Conservation (phyloP, 2,329 filamentous ascomycete genomes). For the Phialophora verrucosa region DNA sequence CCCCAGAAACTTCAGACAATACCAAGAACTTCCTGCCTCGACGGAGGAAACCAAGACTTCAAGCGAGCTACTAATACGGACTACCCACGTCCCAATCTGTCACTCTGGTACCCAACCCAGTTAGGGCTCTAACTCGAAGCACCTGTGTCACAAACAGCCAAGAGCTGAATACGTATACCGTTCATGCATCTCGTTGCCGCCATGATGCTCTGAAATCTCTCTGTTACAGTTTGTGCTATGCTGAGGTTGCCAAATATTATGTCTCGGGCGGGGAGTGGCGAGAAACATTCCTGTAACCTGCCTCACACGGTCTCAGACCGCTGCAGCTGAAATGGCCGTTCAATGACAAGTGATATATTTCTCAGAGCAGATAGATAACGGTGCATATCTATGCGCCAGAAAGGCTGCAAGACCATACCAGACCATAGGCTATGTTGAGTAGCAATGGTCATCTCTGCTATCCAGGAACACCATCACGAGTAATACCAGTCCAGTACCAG, state of each 20-base stretch:
- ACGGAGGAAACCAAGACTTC: neutral
- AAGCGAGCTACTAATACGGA: neutral
- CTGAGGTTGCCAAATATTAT: neutral
- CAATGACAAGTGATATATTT: no score
- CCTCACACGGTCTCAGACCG: no score
- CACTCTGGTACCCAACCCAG: neutral
- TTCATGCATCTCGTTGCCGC: neutral
- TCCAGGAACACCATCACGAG: neutral
- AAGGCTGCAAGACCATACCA: neutral
- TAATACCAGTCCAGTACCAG: neutral
- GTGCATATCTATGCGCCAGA: no score
- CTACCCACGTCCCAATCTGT: neutral
- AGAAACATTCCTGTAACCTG: neutral
- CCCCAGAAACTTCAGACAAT: neutral
- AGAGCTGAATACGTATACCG: neutral
- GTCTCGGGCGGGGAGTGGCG: neutral
- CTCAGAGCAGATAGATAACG: no score
- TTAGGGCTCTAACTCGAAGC: no score
- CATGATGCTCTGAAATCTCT: neutral
- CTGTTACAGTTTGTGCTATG: constrained; percentile 4
- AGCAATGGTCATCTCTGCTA: neutral
- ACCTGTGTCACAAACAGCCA: neutral
- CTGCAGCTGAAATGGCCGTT: no score
- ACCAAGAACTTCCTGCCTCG: neutral
- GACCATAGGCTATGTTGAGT: neutral